Evolutionary conservation across 345 rosid genomes (phyloP).

Genomic region (Chamaenerion angustifolium): DNA sequence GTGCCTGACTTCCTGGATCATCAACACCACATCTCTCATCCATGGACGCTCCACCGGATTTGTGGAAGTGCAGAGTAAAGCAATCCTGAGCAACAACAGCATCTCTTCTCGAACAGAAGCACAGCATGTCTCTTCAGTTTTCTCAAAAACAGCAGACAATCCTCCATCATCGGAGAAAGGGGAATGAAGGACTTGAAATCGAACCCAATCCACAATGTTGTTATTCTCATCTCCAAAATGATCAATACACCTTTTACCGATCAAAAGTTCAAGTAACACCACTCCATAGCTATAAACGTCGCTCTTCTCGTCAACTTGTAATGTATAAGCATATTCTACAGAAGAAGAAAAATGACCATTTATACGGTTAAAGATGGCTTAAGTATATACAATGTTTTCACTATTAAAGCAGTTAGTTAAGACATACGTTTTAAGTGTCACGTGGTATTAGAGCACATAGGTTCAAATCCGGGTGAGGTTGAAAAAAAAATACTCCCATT

Average conservation of each 20-base stretch:
- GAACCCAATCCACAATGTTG: constrained; percentile 90
- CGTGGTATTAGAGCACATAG: too few relatives aligned
- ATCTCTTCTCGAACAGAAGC: constrained; percentile 68
- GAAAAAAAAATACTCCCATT: too few relatives aligned
- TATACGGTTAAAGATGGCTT: too few relatives aligned
- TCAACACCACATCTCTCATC: constrained; percentile 91
- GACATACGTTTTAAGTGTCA: too few relatives aligned
- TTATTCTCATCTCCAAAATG: constrained; percentile 83
- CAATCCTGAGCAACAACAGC: constrained; percentile 79
- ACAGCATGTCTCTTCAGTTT: constrained; percentile 56
- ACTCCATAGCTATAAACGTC: constrained; percentile 93
- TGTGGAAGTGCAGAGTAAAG: constrained; percentile 61
- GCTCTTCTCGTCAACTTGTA: constrained; percentile 93
- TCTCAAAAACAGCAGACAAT: constrained; percentile 47
- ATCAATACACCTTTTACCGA: constrained; percentile 68
- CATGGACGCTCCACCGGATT: constrained; percentile 83
- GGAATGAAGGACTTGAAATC: constrained; percentile 55
- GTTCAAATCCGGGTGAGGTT: too few relatives aligned
- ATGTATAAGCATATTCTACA: constrained; percentile 83
- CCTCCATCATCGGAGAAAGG: too few relatives aligned
- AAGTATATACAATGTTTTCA: too few relatives aligned
- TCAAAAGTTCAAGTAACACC: constrained; percentile 65
- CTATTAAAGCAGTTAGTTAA: too few relatives aligned
- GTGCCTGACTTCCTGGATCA: constrained; percentile 89
- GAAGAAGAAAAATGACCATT: not conserved